Base-by-base conservation (phyloP, 2,329 filamentous ascomycete species). In the Colletotrichum sansevieriae region DNA sequence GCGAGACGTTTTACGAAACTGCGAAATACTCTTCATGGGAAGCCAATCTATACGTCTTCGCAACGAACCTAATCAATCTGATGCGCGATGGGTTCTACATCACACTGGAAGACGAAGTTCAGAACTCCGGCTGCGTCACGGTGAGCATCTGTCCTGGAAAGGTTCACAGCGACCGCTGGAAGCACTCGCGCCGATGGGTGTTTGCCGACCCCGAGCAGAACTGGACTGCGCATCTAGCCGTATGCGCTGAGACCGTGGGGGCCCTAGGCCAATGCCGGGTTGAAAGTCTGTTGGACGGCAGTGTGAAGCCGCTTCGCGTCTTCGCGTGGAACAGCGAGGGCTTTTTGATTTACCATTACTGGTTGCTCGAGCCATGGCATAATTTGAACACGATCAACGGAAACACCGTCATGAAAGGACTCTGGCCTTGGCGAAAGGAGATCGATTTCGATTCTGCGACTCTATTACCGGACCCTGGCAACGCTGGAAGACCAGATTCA, bases 151-250 rank as follows among this genome's bases (percentile, higher is more conserved):
- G 49, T 12, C 49, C 49, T 22, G 49, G 25, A 2, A 33, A 20
- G 29, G 9, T n/a, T n/a, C n/a, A 33, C 2, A 15, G 29, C 10
- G n/a, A n/a, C 12, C n/a, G 3, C n/a, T 44, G 25, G 59, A 52
- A 52, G 35, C 56, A 65, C 20, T 35, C 56, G 15, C 56, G 57
- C 12, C 56, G 33, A 9, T 61, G 61, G 25, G 33, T 39, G 15
- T 25, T 65, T 20, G 18, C 4, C 20, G 37, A 44, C 37, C 9
- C 15, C 18, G n/a, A n/a, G 11, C 39, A n/a, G 20, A 18, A 18
- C 11, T 65, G 63, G 56, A 29, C 22, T 6, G 63, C 63, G 4
- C 56, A 55, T 18, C 56, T 65, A 10, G 18, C 37, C 6, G 47
- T 65, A 18, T 49, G 18, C 10, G 63, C 56, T 6, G 15, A 20